These are phyloP conservation scores for Taiozyma sp. DNA, from an alignment of 1,139 yeast genomes.

Conservation along the genomic window DNA sequence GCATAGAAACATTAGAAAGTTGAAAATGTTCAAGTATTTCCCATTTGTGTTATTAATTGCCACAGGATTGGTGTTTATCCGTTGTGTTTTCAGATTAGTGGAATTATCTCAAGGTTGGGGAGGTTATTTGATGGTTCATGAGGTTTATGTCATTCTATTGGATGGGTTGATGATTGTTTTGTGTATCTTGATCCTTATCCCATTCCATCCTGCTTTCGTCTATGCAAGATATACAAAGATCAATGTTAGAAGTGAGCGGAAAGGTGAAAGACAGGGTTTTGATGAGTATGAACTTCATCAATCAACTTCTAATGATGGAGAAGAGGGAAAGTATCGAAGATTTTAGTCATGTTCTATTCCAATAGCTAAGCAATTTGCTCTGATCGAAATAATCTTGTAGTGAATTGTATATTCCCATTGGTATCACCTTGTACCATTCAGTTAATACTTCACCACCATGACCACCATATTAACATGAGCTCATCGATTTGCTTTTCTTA, in stretches of 20 bases:
- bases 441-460: too few relatives aligned
- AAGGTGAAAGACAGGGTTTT: background rate
- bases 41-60: background rate
- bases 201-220: background rate
- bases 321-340: too few relatives aligned
- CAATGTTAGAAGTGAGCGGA: background rate
- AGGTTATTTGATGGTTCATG: background rate
- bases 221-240: background rate
- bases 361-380: too few relatives aligned
- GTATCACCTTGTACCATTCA: too few relatives aligned
- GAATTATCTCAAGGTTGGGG: background rate
- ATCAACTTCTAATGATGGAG: too few relatives aligned
- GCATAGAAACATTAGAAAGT: background rate
- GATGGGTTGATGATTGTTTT: background rate
- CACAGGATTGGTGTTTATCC: background rate
- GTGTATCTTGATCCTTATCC: background rate
- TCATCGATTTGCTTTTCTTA: too few relatives aligned
- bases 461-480: too few relatives aligned
- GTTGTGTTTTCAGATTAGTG: constrained; percentile 3
- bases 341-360: too few relatives aligned
- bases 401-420: too few relatives aligned
- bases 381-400: too few relatives aligned
- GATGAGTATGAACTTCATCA: too few relatives aligned
- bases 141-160: background rate
- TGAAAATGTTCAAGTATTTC: background rate